A percentile compares a stretch with the other conserved stretches of the same genome.
Evolutionary conservation across 495 filamentous ascomycete species (phyloP).

Genomic region (Podospora didyma): DNA sequence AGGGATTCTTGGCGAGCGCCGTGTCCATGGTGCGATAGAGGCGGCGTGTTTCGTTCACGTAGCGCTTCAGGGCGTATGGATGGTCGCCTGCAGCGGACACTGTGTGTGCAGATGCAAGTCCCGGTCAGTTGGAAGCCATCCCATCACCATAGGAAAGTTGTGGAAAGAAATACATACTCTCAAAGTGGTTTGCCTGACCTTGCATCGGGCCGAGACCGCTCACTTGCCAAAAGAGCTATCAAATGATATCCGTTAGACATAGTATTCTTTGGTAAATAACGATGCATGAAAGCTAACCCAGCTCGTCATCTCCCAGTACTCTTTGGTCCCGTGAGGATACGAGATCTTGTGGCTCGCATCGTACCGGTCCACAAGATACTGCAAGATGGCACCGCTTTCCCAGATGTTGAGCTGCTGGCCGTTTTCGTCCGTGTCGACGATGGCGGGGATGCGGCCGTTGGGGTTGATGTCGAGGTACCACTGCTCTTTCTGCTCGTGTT

Average conservation of each 20-base stretch:
- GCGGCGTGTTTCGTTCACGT: slow-evolving; percentile 2
- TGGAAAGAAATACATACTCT: background rate
- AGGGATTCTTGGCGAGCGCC: background rate
- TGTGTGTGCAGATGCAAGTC: background rate
- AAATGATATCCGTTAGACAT: background rate
- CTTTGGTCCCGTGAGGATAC: background rate
- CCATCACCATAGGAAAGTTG: background rate
- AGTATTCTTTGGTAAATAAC: background rate
- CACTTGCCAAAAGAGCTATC: slow-evolving; percentile 2
- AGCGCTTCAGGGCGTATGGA: background rate
- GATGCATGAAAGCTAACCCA: background rate
- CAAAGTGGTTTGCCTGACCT: slow-evolving; percentile 1
- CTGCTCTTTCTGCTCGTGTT: slow-evolving; percentile 2
- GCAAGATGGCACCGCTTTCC: background rate
- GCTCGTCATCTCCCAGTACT: background rate
- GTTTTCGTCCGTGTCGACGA: background rate
- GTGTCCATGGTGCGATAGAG: background rate
- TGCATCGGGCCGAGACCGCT: background rate
- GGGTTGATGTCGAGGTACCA: slow-evolving; percentile 3
- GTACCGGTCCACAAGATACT: slow-evolving; percentile 1
- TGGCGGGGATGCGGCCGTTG: slow-evolving; percentile 3
- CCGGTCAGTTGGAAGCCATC: background rate
- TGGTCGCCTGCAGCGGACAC: background rate
- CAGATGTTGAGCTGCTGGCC: slow-evolving; percentile 3
- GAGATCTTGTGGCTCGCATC: background rate